Base-by-base conservation (phyloP, 1,284 basidiomycete genomes). In the Cystobasidium sp. region DNA sequence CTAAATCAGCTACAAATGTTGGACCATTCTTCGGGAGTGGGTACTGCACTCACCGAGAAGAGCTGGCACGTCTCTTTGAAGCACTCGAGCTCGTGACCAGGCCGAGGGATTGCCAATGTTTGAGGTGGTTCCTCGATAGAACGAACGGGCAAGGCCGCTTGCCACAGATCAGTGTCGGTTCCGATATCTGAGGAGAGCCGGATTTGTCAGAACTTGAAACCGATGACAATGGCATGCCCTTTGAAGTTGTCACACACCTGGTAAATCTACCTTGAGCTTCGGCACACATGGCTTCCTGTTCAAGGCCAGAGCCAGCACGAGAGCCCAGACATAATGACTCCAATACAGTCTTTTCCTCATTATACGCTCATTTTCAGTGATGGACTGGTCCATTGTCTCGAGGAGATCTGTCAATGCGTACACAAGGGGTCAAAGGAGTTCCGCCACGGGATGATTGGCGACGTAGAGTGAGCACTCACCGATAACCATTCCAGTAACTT, bases 341-440 rank as follows among this genome's bases (percentile, higher is more conserved):
- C 66, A 68, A 43, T 68, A 68, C 18, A 68, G 22, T 7, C 66
- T 52, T 55, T 59, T 68, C 5, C 64, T 47, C 44, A 68, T 41
- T 16, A 7, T 68, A 8, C 18, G 10, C 43, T 56, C 66, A 20
- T n/a, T 46, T 39, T 56, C 52, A 24, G 53, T 3, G 31, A 24
- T 59, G 5, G 22, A 56, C 14, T 68, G 43, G 24, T 59, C 53
- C 39, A 68, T 68, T n/a, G 31, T 59, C 43, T 68, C 66, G 37
- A 68, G 66, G 37, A 68, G 66, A 49, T 68, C 66, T 68, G 66
- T 44, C 31, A 31, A 31, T 31, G 5, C 31, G 31, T 31, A 31
- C 31, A 31, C 31, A 31, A 46, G 43, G 53, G n/a, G 14, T 51
- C 37, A 16, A 10, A 3, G 31, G 20, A n/a, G 14, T 58, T 24